These are phyloP conservation scores for Pyrus pyrifolia DNA, from an alignment of 306 rosid species.

Conservation along the genomic window DNA sequence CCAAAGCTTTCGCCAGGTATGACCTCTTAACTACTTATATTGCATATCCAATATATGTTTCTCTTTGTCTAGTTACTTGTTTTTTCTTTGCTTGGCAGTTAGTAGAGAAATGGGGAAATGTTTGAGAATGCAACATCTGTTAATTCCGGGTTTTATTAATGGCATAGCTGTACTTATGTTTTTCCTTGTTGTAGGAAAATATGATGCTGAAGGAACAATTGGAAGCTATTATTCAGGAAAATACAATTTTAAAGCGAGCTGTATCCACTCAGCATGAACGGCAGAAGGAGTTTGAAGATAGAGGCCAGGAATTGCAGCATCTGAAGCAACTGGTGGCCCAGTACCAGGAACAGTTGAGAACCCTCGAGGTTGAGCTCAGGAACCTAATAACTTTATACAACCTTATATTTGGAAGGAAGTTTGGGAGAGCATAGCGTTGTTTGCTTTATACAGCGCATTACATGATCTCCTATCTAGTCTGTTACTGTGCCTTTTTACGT, in stretches of 20 bases:
- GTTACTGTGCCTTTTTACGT: not conserved
- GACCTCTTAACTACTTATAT: not conserved
- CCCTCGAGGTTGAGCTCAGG: slow-evolving; percentile 52
- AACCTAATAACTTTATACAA: not conserved
- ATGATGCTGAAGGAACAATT: slow-evolving; percentile 64
- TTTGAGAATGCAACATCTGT: not conserved
- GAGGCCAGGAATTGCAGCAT: slow-evolving; percentile 58
- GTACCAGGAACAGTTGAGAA: slow-evolving; percentile 75
- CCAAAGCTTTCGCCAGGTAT: slow-evolving; percentile 52
- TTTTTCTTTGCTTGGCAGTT: not conserved
- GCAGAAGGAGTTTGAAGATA: slow-evolving; percentile 58
- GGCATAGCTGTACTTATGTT: not conserved
- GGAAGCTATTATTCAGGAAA: slow-evolving; percentile 72
- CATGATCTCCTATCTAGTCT: not conserved
- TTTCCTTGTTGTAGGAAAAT: slow-evolving; percentile 49
- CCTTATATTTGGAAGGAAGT: not conserved
- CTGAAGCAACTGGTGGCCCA: slow-evolving; percentile 66
- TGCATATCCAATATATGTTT: not conserved
- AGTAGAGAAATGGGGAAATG: not conserved
- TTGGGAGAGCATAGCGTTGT: not conserved
- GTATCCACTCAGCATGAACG: slow-evolving; percentile 72
- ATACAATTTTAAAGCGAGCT: slow-evolving; percentile 62
- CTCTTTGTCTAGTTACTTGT: not conserved
- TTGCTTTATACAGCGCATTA: not conserved
- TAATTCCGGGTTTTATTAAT: not conserved